Conservation (phyloP, 345 rosid genomes). For the Citrus cavaleriei region DNA sequence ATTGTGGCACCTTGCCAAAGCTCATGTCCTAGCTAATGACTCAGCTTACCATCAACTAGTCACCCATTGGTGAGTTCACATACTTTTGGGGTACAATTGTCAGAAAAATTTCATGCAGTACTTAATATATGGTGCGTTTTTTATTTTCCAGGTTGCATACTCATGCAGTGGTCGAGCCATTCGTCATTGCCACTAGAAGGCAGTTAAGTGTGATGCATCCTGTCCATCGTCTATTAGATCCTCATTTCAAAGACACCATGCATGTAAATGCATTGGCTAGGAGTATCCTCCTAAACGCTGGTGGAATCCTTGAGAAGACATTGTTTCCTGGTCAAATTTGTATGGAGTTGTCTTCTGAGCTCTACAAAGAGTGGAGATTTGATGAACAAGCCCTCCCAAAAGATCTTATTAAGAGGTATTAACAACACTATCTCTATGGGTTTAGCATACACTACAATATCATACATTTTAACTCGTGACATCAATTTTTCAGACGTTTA, state of each 20-base stretch:
- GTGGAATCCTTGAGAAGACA: slow-evolving; percentile 55
- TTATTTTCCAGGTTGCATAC: slow-evolving; percentile 58
- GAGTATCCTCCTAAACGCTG: slow-evolving; percentile 42
- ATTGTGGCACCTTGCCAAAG: slow-evolving; percentile 57
- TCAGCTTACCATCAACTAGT: slow-evolving; percentile 57
- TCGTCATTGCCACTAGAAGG: slow-evolving; percentile 67
- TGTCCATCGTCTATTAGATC: slow-evolving; percentile 51
- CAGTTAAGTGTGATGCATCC: slow-evolving; percentile 69
- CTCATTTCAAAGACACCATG: slow-evolving; percentile 71
- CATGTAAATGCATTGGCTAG: slow-evolving; percentile 60
- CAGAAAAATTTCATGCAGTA: background rate
- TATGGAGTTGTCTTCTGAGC: slow-evolving; percentile 50
- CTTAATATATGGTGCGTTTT: background rate
- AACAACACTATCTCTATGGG: background rate
- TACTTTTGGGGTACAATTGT: background rate
- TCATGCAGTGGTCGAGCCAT: slow-evolving; percentile 66
- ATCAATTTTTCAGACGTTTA: slow-evolving; percentile 38
- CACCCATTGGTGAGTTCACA: slow-evolving; percentile 53
- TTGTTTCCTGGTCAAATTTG: slow-evolving; percentile 46
- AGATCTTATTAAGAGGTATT: slow-evolving; percentile 56
- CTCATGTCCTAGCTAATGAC: slow-evolving; percentile 64
- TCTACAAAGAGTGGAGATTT: slow-evolving; percentile 65
- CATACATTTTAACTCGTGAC: background rate
- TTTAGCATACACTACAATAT: background rate
- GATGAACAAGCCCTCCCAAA: slow-evolving; percentile 57